Evolutionary conservation across 371 early-diverging fungal genomes (phyloP), one percentile per base, ranked within the genome.

Genomic region (Apophysomyces sp.): DNA sequence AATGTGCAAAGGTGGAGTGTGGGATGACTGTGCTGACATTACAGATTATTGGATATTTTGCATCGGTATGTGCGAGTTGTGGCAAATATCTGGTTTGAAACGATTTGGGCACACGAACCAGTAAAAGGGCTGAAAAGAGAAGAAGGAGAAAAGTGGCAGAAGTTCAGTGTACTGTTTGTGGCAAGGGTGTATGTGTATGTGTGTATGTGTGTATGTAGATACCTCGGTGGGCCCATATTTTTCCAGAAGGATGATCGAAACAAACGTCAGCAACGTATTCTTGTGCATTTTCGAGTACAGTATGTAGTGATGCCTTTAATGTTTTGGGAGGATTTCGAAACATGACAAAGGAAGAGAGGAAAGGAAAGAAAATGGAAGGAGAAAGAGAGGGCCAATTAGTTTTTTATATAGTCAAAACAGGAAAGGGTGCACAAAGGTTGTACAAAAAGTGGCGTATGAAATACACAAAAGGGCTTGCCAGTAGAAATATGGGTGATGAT

Each of bases 161-260:
- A 34, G 8, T 11, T 13, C 34, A 13, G 34, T 8, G 34, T 8
- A 34, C 11, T 34, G 34, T 34, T n/a, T 34, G 4, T 34, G 34
- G 34, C n/a, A n/a, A 34, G 34, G 34, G 34, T 34, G 34, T 13
- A 13, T 8, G 34, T 8, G 34, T 32, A 6, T 4, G 32, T 34
- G 7, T 34, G 52, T 15, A 49, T 21, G 5, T 58, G 15, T 6
- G 1, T 24, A 54, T 26, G 18, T 41, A 15, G 13, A 21, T 61
- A 80, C 81, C 81, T 73, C 69, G 55, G 60, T 80, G 81, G 16
- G 81, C 81, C 72, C 71, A 74, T 11, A 75, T 60, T 56, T 71
- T 67, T 26, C 52, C 51, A 6, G 58, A 56, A 21, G 65, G 61
- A 66, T 66, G 73, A 32, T 54, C 60, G 53, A 80, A 75, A 32